Evolutionary conservation across 2,329 filamentous ascomycete species (phyloP).

Genomic region (Chrysoporthe austroafricana): DNA sequence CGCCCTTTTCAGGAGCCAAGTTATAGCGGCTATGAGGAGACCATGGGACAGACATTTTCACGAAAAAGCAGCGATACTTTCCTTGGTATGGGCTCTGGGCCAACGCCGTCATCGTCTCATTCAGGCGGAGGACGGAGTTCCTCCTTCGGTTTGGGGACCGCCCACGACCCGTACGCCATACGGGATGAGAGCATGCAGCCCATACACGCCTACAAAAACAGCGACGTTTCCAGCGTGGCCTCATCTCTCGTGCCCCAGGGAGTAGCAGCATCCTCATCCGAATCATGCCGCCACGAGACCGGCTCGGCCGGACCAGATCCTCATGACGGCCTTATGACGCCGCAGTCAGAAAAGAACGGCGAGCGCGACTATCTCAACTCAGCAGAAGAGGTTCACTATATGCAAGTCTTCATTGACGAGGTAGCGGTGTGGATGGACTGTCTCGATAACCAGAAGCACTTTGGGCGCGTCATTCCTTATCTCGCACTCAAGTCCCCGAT

Average conservation of each 20-base stretch:
- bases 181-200: conserved; percentile 33
- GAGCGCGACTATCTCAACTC: conserved; percentile 69
- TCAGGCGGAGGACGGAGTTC: conserved; percentile 25
- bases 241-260: conserved; percentile 44
- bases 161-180: conserved; percentile 31
- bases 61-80: conserved; percentile 24
- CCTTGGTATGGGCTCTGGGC: conserved; percentile 22
- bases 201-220: conserved; percentile 38
- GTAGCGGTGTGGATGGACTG: conserved; percentile 95
- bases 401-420: conserved; percentile 91
- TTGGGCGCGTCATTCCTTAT: conserved; percentile 82
- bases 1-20: conserved; percentile 20
- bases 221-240: conserved; percentile 44
- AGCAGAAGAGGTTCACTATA: conserved; percentile 80
- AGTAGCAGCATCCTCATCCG: conserved; percentile 38
- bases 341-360: conserved; percentile 45
- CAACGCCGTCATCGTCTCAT: conserved; percentile 33
- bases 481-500: conserved; percentile 82
- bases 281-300: conserved; percentile 29
- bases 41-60: conserved; percentile 14
- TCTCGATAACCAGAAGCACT: conserved; percentile 84
- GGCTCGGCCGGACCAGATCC: conserved; percentile 42
- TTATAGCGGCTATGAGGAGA: conserved; percentile 25
- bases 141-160: conserved; percentile 28
- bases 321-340: conserved; percentile 43